Percentiles rank a stretch among this genome's conserved stretches.
phyloP scores from a whole-genome alignment of 768 basidiomycete species.

The Trametes villosa region DNA sequence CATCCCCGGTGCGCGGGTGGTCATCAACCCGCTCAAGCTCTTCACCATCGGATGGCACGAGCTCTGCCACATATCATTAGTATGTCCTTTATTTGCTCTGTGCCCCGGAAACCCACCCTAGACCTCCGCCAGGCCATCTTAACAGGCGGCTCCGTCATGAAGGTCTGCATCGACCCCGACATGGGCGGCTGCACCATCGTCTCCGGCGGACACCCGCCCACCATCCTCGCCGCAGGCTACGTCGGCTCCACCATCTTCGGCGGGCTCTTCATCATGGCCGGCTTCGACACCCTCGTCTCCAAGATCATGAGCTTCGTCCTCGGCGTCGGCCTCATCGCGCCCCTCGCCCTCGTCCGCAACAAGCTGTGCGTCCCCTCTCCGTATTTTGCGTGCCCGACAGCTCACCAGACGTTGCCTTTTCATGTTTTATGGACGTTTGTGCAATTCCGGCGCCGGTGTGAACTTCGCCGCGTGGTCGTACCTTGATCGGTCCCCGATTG shows the following conservation, averaged over 20 bases:
- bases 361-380: conserved; percentile 67
- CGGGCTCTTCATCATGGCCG: conserved; percentile 80
- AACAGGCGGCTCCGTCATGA: conserved; percentile 76
- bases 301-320: conserved; percentile 93
- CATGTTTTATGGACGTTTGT: neutral
- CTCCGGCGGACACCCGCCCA: conserved; percentile 72
- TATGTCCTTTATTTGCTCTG: conserved; percentile 41
- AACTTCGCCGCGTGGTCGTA: conserved; percentile 1
- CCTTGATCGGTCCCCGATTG: conserved; percentile 2
- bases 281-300: conserved; percentile 87
- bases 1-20: conserved; percentile 75
- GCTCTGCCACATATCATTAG: conserved; percentile 79
- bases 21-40: conserved; percentile 85
- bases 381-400: neutral
- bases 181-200: conserved; percentile 78
- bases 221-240: conserved; percentile 81
- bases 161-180: conserved; percentile 85
- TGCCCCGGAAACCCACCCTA: neutral
- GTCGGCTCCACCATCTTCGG: conserved; percentile 82
- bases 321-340: conserved; percentile 84
- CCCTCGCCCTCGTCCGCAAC: conserved; percentile 84
- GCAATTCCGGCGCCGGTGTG: conserved; percentile 10
- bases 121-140: conserved; percentile 63
- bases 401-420: neutral
- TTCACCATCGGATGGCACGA: conserved; percentile 92